phyloP scores from a whole-genome alignment of 2,329 filamentous ascomycete genomes.

The Metarhizium rileyi region DNA sequence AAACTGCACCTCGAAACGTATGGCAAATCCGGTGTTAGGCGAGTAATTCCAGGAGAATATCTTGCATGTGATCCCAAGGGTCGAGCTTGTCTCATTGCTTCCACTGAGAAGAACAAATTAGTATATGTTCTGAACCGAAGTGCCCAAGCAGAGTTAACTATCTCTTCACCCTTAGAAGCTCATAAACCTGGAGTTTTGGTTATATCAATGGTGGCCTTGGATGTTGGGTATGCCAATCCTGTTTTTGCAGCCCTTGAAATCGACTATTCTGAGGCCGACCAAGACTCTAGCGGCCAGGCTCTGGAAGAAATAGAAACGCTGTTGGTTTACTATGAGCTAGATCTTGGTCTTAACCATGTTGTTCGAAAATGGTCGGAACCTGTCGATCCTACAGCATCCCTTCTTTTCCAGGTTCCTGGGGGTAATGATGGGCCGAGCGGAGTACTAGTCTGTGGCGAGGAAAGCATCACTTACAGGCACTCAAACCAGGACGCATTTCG shows the following conservation, averaged over 20 bases:
- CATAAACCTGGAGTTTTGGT: constrained; percentile 89
- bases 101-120: constrained; percentile 97
- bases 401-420: constrained; percentile 91
- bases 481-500: constrained; percentile 86
- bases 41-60: constrained; percentile 92
- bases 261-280: constrained; percentile 84
- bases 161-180: constrained; percentile 92
- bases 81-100: constrained; percentile 86
- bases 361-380: constrained; percentile 93
- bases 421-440: constrained; percentile 90
- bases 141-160: constrained; percentile 86
- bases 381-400: constrained; percentile 79
- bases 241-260: constrained; percentile 93
- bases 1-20: constrained; percentile 94
- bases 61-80: constrained; percentile 93
- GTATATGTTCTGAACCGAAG: constrained; percentile 97
- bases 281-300: constrained; percentile 79
- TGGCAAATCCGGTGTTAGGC: constrained; percentile 88
- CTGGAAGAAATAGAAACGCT: constrained; percentile 77
- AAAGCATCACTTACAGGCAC: constrained; percentile 94
- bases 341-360: constrained; percentile 93
- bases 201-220: constrained; percentile 76
- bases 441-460: constrained; percentile 88
- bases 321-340: constrained; percentile 94
- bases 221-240: constrained; percentile 95